Evolutionary conservation across 305 asterid species (phyloP).

Genomic region (Fraxinus ornus): DNA sequence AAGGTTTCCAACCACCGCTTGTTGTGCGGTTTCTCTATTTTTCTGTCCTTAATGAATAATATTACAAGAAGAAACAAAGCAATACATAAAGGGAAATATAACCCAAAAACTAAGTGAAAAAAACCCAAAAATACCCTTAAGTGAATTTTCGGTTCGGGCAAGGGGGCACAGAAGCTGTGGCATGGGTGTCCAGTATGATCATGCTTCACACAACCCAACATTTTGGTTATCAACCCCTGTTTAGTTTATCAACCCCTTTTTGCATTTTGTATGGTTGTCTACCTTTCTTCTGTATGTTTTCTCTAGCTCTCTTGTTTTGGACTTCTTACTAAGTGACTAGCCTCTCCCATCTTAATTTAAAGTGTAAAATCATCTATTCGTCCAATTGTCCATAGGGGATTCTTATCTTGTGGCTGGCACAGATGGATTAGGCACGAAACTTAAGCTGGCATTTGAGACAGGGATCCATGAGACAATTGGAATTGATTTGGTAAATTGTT

Average conservation of each 20-base stretch:
- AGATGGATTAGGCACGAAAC: constrained; percentile 93
- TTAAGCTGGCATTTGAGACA: constrained; percentile 89
- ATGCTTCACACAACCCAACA: too few species aligned
- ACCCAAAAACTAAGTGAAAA: too few species aligned
- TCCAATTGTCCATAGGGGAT: constrained; percentile 54
- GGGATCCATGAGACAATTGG: constrained; percentile 94
- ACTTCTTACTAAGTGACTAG: background rate
- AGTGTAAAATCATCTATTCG: background rate
- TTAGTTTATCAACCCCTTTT: background rate
- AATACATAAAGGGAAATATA: too few species aligned
- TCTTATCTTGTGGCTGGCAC: constrained; percentile 94
- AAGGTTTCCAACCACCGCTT: too few species aligned
- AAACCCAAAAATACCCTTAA: too few species aligned
- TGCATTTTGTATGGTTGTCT: background rate
- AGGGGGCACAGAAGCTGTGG: too few species aligned
- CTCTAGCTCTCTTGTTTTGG: background rate
- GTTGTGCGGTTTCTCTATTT: too few species aligned
- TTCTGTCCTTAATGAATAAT: too few species aligned
- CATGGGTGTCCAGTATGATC: too few species aligned
- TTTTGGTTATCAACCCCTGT: background rate
- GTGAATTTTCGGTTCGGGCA: too few species aligned
- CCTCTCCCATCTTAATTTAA: background rate
- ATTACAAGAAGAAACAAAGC: too few species aligned
- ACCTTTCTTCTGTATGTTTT: background rate
- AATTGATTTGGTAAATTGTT: constrained; percentile 69